Conservation (phyloP, 2,329 filamentous ascomycete species). For the Achaetomium macrosporum region DNA sequence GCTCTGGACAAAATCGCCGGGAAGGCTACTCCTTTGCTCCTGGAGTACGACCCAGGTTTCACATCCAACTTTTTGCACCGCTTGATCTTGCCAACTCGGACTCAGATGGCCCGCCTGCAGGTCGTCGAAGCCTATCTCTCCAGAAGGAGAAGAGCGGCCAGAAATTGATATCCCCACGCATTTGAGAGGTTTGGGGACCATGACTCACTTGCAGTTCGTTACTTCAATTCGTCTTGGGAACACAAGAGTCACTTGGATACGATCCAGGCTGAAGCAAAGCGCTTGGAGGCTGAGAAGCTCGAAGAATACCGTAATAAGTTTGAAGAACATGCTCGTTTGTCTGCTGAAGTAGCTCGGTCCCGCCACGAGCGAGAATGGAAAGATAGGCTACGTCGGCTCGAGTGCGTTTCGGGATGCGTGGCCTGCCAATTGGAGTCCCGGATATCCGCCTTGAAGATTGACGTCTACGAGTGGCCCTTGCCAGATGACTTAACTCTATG, state of each 20-base stretch:
- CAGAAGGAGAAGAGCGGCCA: not conserved
- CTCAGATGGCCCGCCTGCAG: slow-evolving; percentile 12
- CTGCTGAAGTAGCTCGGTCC: not conserved
- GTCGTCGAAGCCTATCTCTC: slow-evolving; percentile 14
- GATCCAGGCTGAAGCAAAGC: not conserved
- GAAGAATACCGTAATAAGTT: not conserved
- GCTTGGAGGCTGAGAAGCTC: not conserved
- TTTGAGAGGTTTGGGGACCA: slow-evolving; percentile 10
- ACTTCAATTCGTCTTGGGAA: slow-evolving; percentile 4
- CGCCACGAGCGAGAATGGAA: not conserved
- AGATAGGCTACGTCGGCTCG: rapidly evolving
- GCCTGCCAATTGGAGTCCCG: not conserved
- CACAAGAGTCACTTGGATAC: slow-evolving; percentile 6
- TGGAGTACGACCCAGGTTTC: slow-evolving; percentile 19
- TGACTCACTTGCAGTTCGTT: slow-evolving; percentile 18
- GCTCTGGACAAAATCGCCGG: slow-evolving; percentile 20
- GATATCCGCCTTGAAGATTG: not conserved
- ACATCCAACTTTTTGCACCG: not conserved
- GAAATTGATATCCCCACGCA: not conserved
- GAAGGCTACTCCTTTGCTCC: slow-evolving; percentile 9
- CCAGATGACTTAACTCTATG: not conserved
- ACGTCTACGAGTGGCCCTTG: slow-evolving; percentile 12
- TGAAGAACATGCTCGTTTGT: not conserved
- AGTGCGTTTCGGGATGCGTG: not conserved
- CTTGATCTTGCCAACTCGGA: slow-evolving; percentile 10